These are phyloP conservation scores for Primulina tabacum DNA, from an alignment of 257 asterid species.

Conservation along the genomic window DNA sequence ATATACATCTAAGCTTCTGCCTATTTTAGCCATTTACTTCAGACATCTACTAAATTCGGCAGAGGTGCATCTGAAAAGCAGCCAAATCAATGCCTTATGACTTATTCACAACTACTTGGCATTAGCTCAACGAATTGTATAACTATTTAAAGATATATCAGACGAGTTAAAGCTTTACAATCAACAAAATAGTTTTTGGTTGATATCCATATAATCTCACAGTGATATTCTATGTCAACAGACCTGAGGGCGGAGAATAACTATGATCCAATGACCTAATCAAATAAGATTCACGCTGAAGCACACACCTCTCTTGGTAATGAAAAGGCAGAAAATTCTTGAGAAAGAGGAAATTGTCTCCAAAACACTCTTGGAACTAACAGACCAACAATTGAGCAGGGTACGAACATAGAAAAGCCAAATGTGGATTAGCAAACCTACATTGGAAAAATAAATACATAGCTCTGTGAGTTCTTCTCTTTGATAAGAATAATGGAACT, in stretches of 20 bases:
- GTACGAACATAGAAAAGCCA: constrained; percentile 90
- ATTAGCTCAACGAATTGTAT: constrained; percentile 21
- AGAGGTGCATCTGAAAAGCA: not conserved
- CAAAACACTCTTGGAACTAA: constrained; percentile 66
- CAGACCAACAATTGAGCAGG: constrained; percentile 83
- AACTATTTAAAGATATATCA: not conserved
- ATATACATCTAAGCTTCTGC: constrained; percentile 4
- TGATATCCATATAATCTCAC: constrained; percentile 16
- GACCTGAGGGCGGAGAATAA: not conserved
- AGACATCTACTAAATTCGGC: constrained; percentile 2
- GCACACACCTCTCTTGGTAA: constrained; percentile 60
- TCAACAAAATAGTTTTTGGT: not conserved
- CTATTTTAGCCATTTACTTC: constrained; percentile 1
- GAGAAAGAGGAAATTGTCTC: constrained; percentile 70
- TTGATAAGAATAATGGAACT: constrained; percentile 9
- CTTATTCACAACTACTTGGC: constrained; percentile 22
- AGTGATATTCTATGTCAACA: constrained; percentile 11
- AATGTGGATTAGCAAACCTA: constrained; percentile 78
- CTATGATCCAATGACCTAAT: constrained; percentile 1
- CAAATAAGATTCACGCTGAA: constrained; percentile 20
- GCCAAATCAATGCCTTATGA: constrained; percentile 13
- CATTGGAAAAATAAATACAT: constrained; percentile 23
- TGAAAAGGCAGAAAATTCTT: constrained; percentile 44
- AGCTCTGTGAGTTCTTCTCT: constrained; percentile 9
- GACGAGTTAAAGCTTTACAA: not conserved